Conservation (phyloP, 2,329 filamentous ascomycete species). For the Aspergillus luchuensis region DNA sequence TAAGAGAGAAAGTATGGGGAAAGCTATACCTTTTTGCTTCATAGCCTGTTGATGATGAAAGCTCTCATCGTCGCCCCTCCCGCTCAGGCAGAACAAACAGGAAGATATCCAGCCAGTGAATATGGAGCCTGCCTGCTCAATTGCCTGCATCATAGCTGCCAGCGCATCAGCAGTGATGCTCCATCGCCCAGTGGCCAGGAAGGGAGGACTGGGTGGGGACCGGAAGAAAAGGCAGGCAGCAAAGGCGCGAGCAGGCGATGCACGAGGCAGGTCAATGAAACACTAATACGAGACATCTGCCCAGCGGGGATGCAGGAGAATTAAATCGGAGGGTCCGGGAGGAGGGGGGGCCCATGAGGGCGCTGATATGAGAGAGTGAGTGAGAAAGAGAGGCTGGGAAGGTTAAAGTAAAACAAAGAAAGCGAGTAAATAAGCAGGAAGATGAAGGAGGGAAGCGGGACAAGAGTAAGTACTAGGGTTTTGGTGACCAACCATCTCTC, state of each 20-base stretch:
- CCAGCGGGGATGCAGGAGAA: slow-evolving; percentile 2
- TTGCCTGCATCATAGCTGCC: slow-evolving; percentile 39
- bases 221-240: slow-evolving; percentile 1
- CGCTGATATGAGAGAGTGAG: neutral
- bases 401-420: slow-evolving; percentile 3
- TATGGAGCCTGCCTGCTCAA: slow-evolving; percentile 43
- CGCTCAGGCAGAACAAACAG: slow-evolving; percentile 39
- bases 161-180: slow-evolving; percentile 31
- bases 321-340: neutral
- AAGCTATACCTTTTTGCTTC: slow-evolving; percentile 24
- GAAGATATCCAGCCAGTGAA: slow-evolving; percentile 44
- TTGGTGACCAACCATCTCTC: slow-evolving; percentile 6
- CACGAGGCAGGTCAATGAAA: neutral
- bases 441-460: neutral
- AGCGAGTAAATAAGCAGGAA: slow-evolving; percentile 2
- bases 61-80: slow-evolving; percentile 28
- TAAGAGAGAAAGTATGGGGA: neutral
- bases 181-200: slow-evolving; percentile 24
- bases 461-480: neutral
- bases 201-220: neutral
- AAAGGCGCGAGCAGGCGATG: neutral
- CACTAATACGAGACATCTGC: slow-evolving; percentile 3
- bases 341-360: too few species aligned
- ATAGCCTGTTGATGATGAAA: slow-evolving; percentile 26
- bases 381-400: neutral